Base-by-base conservation (phyloP, 2,329 filamentous ascomycete species). In the Septoria petroselini region DNA sequence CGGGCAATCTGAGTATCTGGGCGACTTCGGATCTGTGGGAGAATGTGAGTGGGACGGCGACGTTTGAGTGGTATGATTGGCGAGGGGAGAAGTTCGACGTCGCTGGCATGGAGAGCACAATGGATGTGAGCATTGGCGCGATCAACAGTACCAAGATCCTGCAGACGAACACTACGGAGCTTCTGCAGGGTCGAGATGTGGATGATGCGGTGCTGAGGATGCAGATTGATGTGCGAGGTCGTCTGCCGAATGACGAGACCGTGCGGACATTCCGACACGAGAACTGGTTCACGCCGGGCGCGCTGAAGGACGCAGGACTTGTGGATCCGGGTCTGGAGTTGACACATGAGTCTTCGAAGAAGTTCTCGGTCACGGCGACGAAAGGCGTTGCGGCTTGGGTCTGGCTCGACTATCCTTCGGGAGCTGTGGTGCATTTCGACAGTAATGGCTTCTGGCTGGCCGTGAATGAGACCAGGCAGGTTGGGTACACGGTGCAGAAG, bases 1-100 rank as follows among this genome's bases (percentile, higher is more conserved):
- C 73, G 0, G 75, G 76, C 1, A 62, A 73, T 15, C 65, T 84
- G 12, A 70, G 74, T 4, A 66, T 81, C 1, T 83, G 78, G 58
- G 78, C 78, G 1, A 79, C 76, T 0, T 80, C 76, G 2, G 80
- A 83, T 63, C 69, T 82, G 1, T 83, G 80, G 80, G 65, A 71
- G 2, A 53, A 71, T 1, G 71, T 72, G 0, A 62, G 51, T 4
- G 79, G 79, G 0, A 72, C 57, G 0, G 75, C 76, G 2, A 72
- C 65, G 2, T 58, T 81, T 25, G 69, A 67, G 2, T 83, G 80
- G 79, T 70, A 76, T 31, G 70, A 75, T 49, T 76, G 77, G 65
- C 64, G 65, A 1, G 80, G 76, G 3, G 71, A 69, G 0, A 56
- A 62, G 2, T 67, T 79, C 3, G 67, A 73, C 37, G 60, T 71